Conservation (phyloP, 1,139 yeast species). For the Debaryomyces sp. region DNA sequence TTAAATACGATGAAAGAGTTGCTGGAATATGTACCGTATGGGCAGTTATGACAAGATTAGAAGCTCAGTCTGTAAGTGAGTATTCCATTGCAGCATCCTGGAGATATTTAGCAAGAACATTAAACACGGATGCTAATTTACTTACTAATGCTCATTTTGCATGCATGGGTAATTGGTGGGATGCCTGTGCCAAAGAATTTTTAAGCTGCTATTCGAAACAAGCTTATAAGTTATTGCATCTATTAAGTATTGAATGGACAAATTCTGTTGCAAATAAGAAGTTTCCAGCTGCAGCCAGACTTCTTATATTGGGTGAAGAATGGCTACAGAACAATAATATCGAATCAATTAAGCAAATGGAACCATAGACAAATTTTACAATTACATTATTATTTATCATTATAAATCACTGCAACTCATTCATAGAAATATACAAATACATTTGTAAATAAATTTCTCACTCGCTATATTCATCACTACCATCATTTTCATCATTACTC, state of each 20-base stretch:
- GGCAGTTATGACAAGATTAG: constrained; percentile 65
- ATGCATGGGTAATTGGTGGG: constrained; percentile 90
- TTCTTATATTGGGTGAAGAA: constrained; percentile 77
- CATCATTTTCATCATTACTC: constrained; percentile 24
- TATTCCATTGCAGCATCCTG: constrained; percentile 58
- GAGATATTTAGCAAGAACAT: constrained; percentile 70
- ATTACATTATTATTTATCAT: neutral
- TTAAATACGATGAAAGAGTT: constrained; percentile 78
- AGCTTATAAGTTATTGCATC: constrained; percentile 59
- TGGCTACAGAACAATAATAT: constrained; percentile 54
- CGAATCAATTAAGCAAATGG: constrained; percentile 56
- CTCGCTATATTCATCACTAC: constrained; percentile 9
- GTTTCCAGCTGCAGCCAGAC: constrained; percentile 77
- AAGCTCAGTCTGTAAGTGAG: constrained; percentile 17
- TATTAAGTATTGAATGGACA: constrained; percentile 54
- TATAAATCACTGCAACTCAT: neutral
- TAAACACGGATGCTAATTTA: constrained; percentile 54
- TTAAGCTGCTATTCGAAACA: constrained; percentile 65
- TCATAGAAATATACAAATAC: constrained; percentile 4
- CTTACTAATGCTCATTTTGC: constrained; percentile 72
- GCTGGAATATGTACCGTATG: constrained; percentile 84
- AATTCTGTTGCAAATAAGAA: constrained; percentile 47
- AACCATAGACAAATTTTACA: constrained; percentile 21
- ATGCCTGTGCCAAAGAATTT: constrained; percentile 67
- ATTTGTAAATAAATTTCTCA: constrained; percentile 1